These are phyloP conservation scores for Clitocybe nebularis DNA, from an alignment of 1,284 basidiomycete genomes.

Conservation along the genomic window DNA sequence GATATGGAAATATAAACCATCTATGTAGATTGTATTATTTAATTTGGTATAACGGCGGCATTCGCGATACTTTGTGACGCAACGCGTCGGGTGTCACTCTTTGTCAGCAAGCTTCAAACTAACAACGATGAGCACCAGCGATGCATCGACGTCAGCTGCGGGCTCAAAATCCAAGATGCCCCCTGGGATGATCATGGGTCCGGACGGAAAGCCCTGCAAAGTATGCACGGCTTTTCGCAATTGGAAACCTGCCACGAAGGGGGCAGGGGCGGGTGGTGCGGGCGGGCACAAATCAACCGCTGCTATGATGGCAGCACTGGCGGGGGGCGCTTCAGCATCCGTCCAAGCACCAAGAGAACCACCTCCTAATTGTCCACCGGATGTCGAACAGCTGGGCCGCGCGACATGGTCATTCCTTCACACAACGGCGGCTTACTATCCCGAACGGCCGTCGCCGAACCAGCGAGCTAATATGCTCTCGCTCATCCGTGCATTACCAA, in stretches of 20 bases:
- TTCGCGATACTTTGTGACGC: too few species aligned
- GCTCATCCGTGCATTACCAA: constrained; percentile 72
- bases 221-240: constrained; percentile 80
- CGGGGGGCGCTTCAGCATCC: constrained; percentile 33
- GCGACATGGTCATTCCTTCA: constrained; percentile 97
- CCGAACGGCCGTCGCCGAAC: constrained; percentile 63
- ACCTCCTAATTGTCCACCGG: constrained; percentile 77
- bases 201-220: constrained; percentile 93
- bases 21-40: neutral
- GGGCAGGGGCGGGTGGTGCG: constrained; percentile 25
- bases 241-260: constrained; percentile 69
- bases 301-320: constrained; percentile 28
- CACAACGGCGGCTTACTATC: constrained; percentile 91
- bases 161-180: constrained; percentile 33
- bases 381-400: constrained; percentile 81
- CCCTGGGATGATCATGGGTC: constrained; percentile 82
- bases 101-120: too few species aligned
- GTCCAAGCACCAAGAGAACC: constrained; percentile 29
- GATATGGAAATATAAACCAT: neutral
- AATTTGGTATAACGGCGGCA: too few species aligned
- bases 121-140: constrained; percentile 14
- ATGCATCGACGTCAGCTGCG: constrained; percentile 8
- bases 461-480: constrained; percentile 81
- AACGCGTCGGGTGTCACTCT: too few species aligned
- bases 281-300: constrained; percentile 17